Base-by-base conservation (phyloP, 352 stramenopile species). In the Phytopythium montanum region DNA sequence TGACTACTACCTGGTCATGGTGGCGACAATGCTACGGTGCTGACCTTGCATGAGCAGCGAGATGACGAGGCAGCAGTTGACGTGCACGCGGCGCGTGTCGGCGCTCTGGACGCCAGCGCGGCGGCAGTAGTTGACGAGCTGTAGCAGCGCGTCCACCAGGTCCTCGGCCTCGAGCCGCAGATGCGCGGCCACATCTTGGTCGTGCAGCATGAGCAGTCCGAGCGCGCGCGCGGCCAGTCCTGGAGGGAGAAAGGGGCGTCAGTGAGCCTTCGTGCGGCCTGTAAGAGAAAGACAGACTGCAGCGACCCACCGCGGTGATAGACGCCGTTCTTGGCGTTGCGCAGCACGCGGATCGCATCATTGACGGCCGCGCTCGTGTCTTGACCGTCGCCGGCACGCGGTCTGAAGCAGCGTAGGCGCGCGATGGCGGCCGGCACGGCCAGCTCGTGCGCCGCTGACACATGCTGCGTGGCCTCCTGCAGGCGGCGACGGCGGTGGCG, bases 31-130 rank as follows among this genome's bases (percentile, higher is more conserved):
- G 12, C 2, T 13, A 18, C 41, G 41, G 10, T 13, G n/a, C 41
- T 10, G 62, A 73, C 74, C 69, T 74, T 87, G 76, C 82, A 92
- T 92, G 45, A 94, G 49, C 61, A 94, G 71, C n/a, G 85, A 90
- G 66, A 94, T 88, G 36, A 91, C 79, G 54, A 94, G 75, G 50
- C 82, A 94, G 70, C 78, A 91, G 56, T 94, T 94, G 42, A 94
- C 85, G 45, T 92, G 80, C 25, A 90, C 79, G 26, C 82, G 81
- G 25, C 77, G 70, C 28, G 68, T 83, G 52, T 92, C 85, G 12
- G 73, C 59, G 39, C 73, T 87, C 54, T 82, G 72, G 26, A 64
- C 65, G 31, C 65, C 59, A 44, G 73, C 68, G 33, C 71, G 73
- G 18, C 83, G 70, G 38, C 79, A 92, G 55, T 70, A 86, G 41